These are phyloP conservation scores for Penicillium sp. DNA, from an alignment of 2,329 filamentous ascomycete species.

Conservation along the genomic window DNA sequence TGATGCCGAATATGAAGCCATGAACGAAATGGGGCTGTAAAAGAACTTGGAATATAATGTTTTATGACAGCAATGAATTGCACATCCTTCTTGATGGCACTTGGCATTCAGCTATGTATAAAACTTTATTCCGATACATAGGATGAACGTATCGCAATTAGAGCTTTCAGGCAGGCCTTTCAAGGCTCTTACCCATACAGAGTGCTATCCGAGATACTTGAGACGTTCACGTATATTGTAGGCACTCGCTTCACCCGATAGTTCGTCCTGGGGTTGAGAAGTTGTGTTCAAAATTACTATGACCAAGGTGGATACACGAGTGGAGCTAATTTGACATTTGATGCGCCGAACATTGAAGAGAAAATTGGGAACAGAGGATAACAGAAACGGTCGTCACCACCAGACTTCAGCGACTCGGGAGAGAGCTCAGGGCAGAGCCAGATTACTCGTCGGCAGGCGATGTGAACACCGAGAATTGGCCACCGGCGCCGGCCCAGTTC, in stretches of 20 bases:
- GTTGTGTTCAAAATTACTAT: background rate
- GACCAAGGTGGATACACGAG: background rate
- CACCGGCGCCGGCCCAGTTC: conserved; percentile 77
- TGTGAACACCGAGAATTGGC: conserved; percentile 62
- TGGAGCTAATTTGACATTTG: conserved; percentile 6
- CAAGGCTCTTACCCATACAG: background rate
- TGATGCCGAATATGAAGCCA: conserved; percentile 65
- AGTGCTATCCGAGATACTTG: background rate
- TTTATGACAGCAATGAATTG: conserved; percentile 8
- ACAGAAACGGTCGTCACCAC: background rate
- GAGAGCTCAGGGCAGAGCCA: background rate
- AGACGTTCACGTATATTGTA: background rate
- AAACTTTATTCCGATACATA: background rate
- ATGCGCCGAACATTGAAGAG: conserved; percentile 2
- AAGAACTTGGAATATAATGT: background rate
- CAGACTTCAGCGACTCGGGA: background rate
- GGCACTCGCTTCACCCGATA: background rate
- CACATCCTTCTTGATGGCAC: background rate
- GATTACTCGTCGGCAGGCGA: conserved; percentile 25
- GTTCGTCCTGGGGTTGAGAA: background rate
- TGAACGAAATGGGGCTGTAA: conserved; percentile 46
- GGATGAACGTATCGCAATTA: no score
- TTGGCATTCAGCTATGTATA: background rate
- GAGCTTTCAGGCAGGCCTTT: background rate
- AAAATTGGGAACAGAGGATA: background rate